Evolutionary conservation across 768 basidiomycete species (phyloP), one percentile per base, ranked within the genome.

Genomic region (Phaffia australis): DNA sequence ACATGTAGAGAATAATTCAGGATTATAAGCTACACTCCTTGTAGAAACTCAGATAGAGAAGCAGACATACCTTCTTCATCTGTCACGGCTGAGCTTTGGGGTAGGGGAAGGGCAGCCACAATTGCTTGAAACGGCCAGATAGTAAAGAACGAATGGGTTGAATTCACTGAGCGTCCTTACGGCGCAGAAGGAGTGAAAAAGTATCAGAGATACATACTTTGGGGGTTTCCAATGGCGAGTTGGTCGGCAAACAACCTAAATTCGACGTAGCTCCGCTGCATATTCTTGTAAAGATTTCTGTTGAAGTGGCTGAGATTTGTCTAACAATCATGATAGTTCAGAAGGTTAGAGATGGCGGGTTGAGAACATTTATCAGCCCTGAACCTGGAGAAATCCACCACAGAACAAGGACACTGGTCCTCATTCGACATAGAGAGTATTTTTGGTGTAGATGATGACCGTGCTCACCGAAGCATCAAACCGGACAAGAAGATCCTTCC

Each of bases 221-320:
- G 95, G 0, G 95, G 95, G 75, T 89, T 93, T 76, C 83, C 90
- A 72, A 86, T 83, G 35, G 91, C 83, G 71, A 94, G 82, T 57
- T 92, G 83, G 57, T 95, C 91, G 72, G 92, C 90, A 76, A 98
- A 90, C 70, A 88, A 84, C 75, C 90, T 87, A 76, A 95, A 97
- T 76, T 99, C 95, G 72, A 86, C 77, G 76, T 97, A 98, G 48
- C 92, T 94, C 65, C 95, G 85, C 54, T 91, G 93, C 67, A 97
- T 87, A 75, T 95, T 93, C 70, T 91, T 85, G 75, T 97, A 97
- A 48, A 76, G 63, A 1, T 69, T 69, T 1, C 73, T 74, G 6
- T 74, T 58, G 62, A 73, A 99, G 74, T 89, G 93, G 51, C 89
- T 83, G 29, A 98, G 80, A 75, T 97, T 98, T 51, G 93, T 95